Conservation (phyloP, 2,329 filamentous ascomycete species). For the Penicillium sp. region DNA sequence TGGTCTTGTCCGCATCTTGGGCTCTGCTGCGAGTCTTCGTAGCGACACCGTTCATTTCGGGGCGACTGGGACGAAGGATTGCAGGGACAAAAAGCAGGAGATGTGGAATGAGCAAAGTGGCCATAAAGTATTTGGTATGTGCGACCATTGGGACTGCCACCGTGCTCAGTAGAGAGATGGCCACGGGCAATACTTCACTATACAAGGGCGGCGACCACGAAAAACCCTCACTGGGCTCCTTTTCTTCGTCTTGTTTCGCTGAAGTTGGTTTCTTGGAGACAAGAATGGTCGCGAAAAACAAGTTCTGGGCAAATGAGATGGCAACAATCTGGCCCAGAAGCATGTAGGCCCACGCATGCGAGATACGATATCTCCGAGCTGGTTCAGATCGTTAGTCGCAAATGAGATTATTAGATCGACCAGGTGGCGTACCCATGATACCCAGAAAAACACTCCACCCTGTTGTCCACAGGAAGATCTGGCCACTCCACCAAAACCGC, state of each 20-base stretch:
- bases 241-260: background rate
- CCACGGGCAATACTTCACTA: slow-evolving; percentile 10
- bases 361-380: slow-evolving; percentile 55
- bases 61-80: slow-evolving; percentile 4
- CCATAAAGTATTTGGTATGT: slow-evolving; percentile 23
- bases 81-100: slow-evolving; percentile 24
- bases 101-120: slow-evolving; percentile 22
- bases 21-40: background rate
- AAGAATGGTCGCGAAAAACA: slow-evolving; percentile 49
- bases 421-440: slow-evolving; percentile 49
- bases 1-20: background rate
- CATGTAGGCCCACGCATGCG: slow-evolving; percentile 56
- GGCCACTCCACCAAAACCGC: slow-evolving; percentile 62
- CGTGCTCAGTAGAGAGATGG: slow-evolving; percentile 18
- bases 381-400: background rate
- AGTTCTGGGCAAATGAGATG: slow-evolving; percentile 60
- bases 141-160: slow-evolving; percentile 19
- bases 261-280: slow-evolving; percentile 12
- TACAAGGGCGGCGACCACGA: slow-evolving; percentile 9
- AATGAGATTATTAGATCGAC: too few species aligned
- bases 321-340: slow-evolving; percentile 59
- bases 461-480: slow-evolving; percentile 55
- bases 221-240: background rate
- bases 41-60: background rate
- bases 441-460: slow-evolving; percentile 59